Evolutionary conservation across 2,329 filamentous ascomycete species (phyloP), one percentile per base, ranked within the genome.

Genomic region (Pseudocercospora cruenta): DNA sequence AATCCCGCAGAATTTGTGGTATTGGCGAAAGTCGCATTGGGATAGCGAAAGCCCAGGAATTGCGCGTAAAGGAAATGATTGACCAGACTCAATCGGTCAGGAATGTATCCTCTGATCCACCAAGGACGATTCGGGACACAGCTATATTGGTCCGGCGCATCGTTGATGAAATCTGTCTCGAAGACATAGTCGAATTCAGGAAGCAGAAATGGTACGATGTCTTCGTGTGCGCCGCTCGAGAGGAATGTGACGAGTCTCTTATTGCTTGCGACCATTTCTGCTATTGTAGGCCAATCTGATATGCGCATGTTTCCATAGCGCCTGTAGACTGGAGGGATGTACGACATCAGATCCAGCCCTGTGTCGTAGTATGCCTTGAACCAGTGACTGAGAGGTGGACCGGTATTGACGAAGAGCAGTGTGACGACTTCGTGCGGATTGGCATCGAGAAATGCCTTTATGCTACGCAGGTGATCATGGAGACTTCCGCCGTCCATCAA

Each of bases 361-460:
- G 84, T 83, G 65, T 86, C 77, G 65, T 81, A 82, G 73, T 86
- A 87, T 26, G 78, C 77, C 69, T 86, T 75, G 22, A 79, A 76
- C 67, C 78, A 77, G 66, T 82, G 77, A 60, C 78, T 76, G 1
- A 84, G 79, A 45, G 84, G 75, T 51, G 85, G 85, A 54, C 79
- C 81, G 64, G 68, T 66, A 33, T 73, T 73, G n/a, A 75, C 73
- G 24, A 74, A 73, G 2, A 75, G 69, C 3, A 74, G 58, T 1
- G 73, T 74, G 2, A 75, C 62, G n/a, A 75, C 66, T 55, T 75
- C 73, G 19, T 64, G 45, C 2, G 70, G 68, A 28, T 74, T 67
- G 7, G 60, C 63, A 10, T 71, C 71, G n/a, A 73, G 65, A n/a
- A 71, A 74, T 1, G 16, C 4, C 31, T 64, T 70, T 16, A 71